Evolutionary conservation across 1,284 basidiomycete species (phyloP).

Genomic region (Cutaneotrichosporon arboriforme): DNA sequence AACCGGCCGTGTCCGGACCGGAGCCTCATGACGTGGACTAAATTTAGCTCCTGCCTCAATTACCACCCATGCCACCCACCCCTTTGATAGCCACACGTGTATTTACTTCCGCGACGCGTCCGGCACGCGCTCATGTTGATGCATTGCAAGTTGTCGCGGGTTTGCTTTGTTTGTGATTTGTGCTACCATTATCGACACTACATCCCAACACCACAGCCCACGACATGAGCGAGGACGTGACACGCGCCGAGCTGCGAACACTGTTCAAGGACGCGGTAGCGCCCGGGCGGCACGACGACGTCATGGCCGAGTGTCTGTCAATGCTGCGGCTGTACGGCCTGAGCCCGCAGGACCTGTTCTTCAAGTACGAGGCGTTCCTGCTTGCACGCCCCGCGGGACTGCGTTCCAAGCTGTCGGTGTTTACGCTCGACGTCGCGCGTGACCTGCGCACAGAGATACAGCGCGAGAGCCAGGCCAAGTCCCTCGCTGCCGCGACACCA

Average conservation of each 20-base stretch:
- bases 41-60: too few relatives aligned
- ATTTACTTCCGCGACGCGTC: background rate
- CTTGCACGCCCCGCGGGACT: conserved; percentile 43
- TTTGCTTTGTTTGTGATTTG: too few relatives aligned
- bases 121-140: background rate
- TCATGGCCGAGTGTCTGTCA: conserved; percentile 24
- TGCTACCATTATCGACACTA: too few relatives aligned
- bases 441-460: conserved; percentile 48
- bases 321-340: conserved; percentile 45
- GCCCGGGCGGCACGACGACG: background rate
- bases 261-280: background rate
- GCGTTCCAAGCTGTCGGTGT: conserved; percentile 35
- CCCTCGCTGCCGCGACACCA: conserved; percentile 14
- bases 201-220: background rate
- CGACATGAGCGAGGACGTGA: background rate
- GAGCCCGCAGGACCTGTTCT: conserved; percentile 45
- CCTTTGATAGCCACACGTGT: background rate
- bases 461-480: conserved; percentile 39
- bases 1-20: too few relatives aligned
- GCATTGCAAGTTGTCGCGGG: background rate
- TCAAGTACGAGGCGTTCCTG: conserved; percentile 51
- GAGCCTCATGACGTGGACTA: too few relatives aligned
- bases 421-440: conserved; percentile 42
- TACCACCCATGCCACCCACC: too few relatives aligned
- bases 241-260: background rate